These are phyloP conservation scores for Fusarium pseudoanthophilum DNA, from an alignment of 2,329 filamentous ascomycete species.

Conservation along the genomic window DNA sequence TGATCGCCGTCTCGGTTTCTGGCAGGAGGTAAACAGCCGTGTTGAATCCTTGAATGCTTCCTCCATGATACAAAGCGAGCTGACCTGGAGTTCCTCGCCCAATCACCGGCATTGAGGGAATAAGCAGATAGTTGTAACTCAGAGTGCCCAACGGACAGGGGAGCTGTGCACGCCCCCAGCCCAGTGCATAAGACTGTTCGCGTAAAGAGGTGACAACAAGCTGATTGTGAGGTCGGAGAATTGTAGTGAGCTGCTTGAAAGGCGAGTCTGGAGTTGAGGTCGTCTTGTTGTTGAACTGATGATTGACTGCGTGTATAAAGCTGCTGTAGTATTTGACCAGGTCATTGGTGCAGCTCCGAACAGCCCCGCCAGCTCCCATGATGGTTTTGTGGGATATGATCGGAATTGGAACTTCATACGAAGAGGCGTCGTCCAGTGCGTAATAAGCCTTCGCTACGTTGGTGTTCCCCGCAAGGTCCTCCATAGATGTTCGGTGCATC, in stretches of 20 bases:
- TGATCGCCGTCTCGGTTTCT: neutral
- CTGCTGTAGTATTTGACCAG: neutral
- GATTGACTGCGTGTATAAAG: neutral
- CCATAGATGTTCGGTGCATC: neutral
- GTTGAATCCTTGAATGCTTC: neutral
- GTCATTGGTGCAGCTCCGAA: neutral
- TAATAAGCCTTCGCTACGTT: neutral
- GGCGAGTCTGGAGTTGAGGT: neutral
- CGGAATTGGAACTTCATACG: neutral
- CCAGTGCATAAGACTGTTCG: neutral
- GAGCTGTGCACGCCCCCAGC: neutral
- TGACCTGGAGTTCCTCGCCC: fast-evolving
- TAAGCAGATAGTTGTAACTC: neutral
- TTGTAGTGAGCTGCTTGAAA: neutral
- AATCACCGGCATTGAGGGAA: neutral
- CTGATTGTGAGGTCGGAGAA: neutral
- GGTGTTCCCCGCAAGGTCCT: neutral
- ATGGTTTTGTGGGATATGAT: fast-evolving
- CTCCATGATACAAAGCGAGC: neutral
- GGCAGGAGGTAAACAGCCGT: neutral
- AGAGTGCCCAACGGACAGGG: neutral
- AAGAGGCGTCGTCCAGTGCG: neutral
- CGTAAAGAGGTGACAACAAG: fast-evolving
- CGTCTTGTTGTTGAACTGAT: neutral
- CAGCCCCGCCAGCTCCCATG: neutral